Evolutionary conservation across 805 yeast genomes (phyloP), one percentile per base, ranked within the genome.

Genomic region (Yarrowia sp.): DNA sequence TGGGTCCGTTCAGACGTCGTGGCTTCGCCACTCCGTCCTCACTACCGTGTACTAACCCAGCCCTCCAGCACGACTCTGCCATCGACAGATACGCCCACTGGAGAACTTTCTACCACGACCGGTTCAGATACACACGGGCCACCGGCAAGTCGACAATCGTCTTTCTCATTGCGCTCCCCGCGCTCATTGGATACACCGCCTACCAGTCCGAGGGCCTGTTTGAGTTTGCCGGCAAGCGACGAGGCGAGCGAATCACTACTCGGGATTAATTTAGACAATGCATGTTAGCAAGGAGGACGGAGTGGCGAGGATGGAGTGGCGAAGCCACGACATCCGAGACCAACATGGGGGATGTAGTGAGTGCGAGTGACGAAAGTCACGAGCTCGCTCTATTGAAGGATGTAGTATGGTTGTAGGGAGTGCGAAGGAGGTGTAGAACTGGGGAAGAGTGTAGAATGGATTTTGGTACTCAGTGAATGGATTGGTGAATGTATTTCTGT

Each of bases 41-140:
- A 15, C n/a, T 38, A 9, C 8, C 36, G 9, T n/a, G n/a, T 44
- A 48, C 62, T 42, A 55, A 35, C 38, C 11, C 50, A 57, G 75
- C 72, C 50, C 73, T 74, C 42, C 70, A 70, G 67, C 70, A 72
- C 55, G 77, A 74, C 50, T 69, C 71, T 57, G 76, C 75, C 45
- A 73, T 74, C 64, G 77, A 74, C 72, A 70, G 69, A 70, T 74
- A 71, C 68, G 74, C 60, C 69, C 71, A 32, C 72, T 75, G 67
- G 71, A 74, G 65, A 55, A 73, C 47, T 66, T 69, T 32, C 68
- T 70, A 35, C 68, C 74, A 32, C 77, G 74, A 32, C 64, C 72
- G 60, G 67, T 73, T 65, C 73, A 68, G 22, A 28, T 58, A 58
- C 64, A 58, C 64, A 33, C 17, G 22, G 10, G 5, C 4, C 8